Base-by-base conservation (phyloP, 1,284 basidiomycete species). In the Irpex sp. region DNA sequence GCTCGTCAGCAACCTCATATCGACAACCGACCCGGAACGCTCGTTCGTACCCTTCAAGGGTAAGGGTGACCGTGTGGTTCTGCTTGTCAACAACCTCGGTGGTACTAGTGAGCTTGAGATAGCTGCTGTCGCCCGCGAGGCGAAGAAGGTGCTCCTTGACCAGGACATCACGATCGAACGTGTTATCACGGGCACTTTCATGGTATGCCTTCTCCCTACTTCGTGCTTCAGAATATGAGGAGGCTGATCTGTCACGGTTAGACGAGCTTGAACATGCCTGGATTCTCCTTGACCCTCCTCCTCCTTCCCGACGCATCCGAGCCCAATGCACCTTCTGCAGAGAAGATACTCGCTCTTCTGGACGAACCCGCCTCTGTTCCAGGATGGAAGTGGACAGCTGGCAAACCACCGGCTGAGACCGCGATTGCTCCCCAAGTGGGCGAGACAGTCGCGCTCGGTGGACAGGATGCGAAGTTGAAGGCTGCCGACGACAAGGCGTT, bases 201-300 rank as follows among this genome's bases (percentile, higher is more conserved):
- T 96, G 93, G 91, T 88, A 61, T 47, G 78, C 71, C n/a, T 35
- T 19, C 37, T 55, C n/a, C n/a, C n/a, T n/a, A n/a, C n/a, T n/a
- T n/a, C n/a, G n/a, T n/a, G n/a, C n/a, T n/a, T n/a, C n/a, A n/a
- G n/a, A n/a, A n/a, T n/a, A n/a, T n/a, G n/a, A n/a, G n/a, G n/a
- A n/a, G n/a, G 37, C 60, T 66, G 8, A 45, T 1, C 53, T 10
- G 57, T 18, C 10, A 9, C 1, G 66, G 21, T 23, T 19, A 92
- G 90, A 93, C 93, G 21, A 95, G 93, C 59, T 81, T 98, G 65
- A 94, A 94, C 76, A 94, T 97, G 90, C 93, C 94, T 36, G 95
- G 96, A 2, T 96, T 97, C 76, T 95, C 93, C 5, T 77, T 98
- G 64, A 93, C 95, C 0, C 80, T 95, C 10, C 81, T 97, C 12